phyloP scores from a whole-genome alignment of 352 stramenopile species.

The Plasmopara halstedii region DNA sequence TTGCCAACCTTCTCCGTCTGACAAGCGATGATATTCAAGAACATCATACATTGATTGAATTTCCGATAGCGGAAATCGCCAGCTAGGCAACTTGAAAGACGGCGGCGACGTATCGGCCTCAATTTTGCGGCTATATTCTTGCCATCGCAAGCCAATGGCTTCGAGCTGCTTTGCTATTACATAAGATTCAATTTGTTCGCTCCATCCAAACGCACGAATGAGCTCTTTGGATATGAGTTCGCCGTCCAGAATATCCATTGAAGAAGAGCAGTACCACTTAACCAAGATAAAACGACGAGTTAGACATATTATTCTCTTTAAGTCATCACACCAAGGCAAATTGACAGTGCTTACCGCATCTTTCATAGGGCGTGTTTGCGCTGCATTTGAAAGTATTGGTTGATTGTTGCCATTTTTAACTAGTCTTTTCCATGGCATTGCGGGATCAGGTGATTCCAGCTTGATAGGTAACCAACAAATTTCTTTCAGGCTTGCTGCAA shows the following conservation, averaged over 20 bases:
- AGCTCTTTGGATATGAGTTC: conserved; percentile 49
- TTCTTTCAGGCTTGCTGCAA: conserved; percentile 26
- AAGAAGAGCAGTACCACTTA: conserved; percentile 69
- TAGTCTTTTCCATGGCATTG: conserved; percentile 52
- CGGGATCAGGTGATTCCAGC: conserved; percentile 18
- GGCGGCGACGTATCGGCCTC: neutral
- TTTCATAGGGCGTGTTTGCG: conserved; percentile 35
- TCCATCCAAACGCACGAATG: conserved; percentile 48
- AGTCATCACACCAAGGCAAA: neutral
- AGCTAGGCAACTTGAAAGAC: conserved; percentile 3
- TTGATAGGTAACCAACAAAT: conserved; percentile 39
- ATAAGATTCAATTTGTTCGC: conserved; percentile 26
- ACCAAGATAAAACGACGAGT: neutral
- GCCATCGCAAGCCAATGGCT: conserved; percentile 31
- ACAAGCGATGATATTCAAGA: conserved; percentile 30
- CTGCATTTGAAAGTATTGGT: conserved; percentile 30
- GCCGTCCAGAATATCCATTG: conserved; percentile 43
- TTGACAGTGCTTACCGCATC: conserved; percentile 41
- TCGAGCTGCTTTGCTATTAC: conserved; percentile 47
- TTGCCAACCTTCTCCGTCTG: conserved; percentile 22
- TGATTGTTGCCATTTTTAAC: neutral
- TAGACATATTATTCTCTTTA: neutral
- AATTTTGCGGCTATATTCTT: conserved; percentile 13
- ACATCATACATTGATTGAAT: conserved; percentile 47
- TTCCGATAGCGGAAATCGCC: conserved; percentile 37